Conservation (phyloP, 2,329 filamentous ascomycete genomes). For the Cladosporium velox region DNA sequence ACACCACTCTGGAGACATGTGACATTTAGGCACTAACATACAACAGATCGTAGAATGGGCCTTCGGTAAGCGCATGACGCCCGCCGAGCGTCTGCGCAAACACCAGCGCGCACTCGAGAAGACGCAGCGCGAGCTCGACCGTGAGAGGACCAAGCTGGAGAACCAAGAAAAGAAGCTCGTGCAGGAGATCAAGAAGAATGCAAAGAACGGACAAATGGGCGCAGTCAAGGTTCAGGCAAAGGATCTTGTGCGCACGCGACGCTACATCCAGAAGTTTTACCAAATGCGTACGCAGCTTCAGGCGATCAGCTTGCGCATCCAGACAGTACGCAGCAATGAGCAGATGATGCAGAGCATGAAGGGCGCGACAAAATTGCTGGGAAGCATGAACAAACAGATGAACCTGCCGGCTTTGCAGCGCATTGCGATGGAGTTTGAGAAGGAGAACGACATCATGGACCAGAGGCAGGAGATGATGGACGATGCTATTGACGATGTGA, state of each 20-base stretch:
- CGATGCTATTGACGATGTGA: slow-evolving; percentile 95
- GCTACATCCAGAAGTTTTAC: slow-evolving; percentile 95
- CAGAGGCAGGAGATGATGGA: slow-evolving; percentile 99
- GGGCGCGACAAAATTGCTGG: slow-evolving; percentile 86
- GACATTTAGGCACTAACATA: slow-evolving; percentile 8
- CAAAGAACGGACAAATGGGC: slow-evolving; percentile 98
- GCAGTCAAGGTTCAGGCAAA: slow-evolving; percentile 98
- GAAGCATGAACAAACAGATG: slow-evolving; percentile 98
- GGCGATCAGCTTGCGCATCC: slow-evolving; percentile 90
- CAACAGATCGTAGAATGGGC: slow-evolving; percentile 93
- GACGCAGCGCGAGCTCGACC: slow-evolving; percentile 92
- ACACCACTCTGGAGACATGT: background rate
- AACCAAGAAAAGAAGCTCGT: slow-evolving; percentile 98
- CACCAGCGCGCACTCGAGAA: slow-evolving; percentile 97
- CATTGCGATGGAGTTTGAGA: slow-evolving; percentile 98
- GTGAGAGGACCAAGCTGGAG: slow-evolving; percentile 92
- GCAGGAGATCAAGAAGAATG: slow-evolving; percentile 94
- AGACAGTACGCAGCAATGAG: slow-evolving; percentile 97
- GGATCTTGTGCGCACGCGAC: slow-evolving; percentile 87
- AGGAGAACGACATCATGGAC: slow-evolving; percentile 99
- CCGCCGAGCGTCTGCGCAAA: slow-evolving; percentile 84
- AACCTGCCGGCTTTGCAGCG: slow-evolving; percentile 92
- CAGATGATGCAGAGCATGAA: slow-evolving; percentile 99
- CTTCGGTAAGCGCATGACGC: slow-evolving; percentile 98
- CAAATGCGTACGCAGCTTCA: slow-evolving; percentile 96